phyloP scores from a whole-genome alignment of 208 protist genomes.

The Trypanosoma lewisi region DNA sequence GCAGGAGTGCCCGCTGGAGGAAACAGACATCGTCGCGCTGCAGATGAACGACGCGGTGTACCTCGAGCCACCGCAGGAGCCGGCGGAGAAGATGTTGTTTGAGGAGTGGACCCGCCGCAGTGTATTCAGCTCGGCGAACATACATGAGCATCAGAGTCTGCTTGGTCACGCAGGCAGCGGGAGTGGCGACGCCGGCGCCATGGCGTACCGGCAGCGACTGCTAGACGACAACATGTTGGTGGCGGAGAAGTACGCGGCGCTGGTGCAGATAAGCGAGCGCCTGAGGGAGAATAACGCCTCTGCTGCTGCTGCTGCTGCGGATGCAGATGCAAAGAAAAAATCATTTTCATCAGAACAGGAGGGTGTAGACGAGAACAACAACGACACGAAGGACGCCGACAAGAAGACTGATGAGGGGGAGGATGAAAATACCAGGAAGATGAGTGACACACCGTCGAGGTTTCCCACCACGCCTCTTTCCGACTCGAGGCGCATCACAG shows the following conservation, averaged over 20 bases:
- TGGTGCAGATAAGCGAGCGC: conserved; percentile 28
- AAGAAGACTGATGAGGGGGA: no score
- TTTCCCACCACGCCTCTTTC: background rate
- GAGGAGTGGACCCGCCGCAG: conserved; percentile 42
- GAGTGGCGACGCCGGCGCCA: conserved; percentile 21
- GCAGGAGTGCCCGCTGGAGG: conserved; percentile 43
- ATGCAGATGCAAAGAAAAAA: background rate
- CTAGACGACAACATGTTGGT: conserved; percentile 65
- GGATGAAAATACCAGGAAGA: no score
- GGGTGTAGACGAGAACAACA: background rate
- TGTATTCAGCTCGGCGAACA: conserved; percentile 46
- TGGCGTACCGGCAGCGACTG: conserved; percentile 46
- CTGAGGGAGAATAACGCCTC: background rate
- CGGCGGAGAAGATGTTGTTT: conserved; percentile 37
- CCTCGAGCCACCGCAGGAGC: conserved; percentile 25
- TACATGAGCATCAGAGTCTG: background rate
- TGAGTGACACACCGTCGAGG: background rate
- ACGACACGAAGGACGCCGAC: background rate
- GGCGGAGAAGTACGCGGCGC: conserved; percentile 46
- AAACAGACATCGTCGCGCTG: conserved; percentile 29
- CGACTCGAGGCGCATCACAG: conserved; percentile 24
- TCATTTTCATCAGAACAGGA: background rate
- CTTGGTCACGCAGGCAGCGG: background rate
- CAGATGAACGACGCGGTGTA: conserved; percentile 48
- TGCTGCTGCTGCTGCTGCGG: background rate